Percentiles rank a stretch among this genome's conserved stretches.
Conservation (phyloP, 1,284 basidiomycete species). For the Melampsora americana region DNA sequence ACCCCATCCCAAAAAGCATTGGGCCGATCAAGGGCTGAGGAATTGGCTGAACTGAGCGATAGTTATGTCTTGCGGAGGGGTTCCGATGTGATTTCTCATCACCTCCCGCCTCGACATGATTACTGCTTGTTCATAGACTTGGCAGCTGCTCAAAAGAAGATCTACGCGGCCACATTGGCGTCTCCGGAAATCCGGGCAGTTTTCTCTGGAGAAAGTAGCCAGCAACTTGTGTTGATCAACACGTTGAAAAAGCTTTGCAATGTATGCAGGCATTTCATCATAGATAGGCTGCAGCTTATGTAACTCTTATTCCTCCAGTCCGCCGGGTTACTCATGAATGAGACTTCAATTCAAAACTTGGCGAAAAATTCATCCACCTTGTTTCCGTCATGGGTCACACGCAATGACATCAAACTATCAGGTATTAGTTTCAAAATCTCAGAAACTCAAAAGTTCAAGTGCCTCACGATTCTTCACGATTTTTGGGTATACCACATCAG, state of each 20-base stretch:
- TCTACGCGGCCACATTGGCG: conserved; percentile 72
- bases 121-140: conserved; percentile 88
- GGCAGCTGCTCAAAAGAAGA: conserved; percentile 71
- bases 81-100: conserved; percentile 70
- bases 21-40: conserved; percentile 63
- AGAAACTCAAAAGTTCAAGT: neutral
- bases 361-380: conserved; percentile 65
- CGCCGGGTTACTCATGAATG: conserved; percentile 40
- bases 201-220: conserved; percentile 67
- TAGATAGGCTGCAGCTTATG: conserved; percentile 8
- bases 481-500: conserved; percentile 44
- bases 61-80: conserved; percentile 88
- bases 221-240: conserved; percentile 77
- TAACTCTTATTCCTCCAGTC: conserved; percentile 8
- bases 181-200: conserved; percentile 66
- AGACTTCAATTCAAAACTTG: conserved; percentile 39
- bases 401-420: conserved; percentile 66
- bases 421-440: neutral
- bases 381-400: conserved; percentile 64
- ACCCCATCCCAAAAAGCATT: conserved; percentile 68
- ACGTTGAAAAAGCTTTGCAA: conserved; percentile 86
- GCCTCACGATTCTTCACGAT: neutral
- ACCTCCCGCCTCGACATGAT: conserved; percentile 89
- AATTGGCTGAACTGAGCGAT: conserved; percentile 69
- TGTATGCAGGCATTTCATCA: conserved; percentile 64